Percentiles rank a stretch among this genome's conserved stretches.
Evolutionary conservation across 2,329 filamentous ascomycete genomes (phyloP).

Genomic region (Mycocentrospora acerina): DNA sequence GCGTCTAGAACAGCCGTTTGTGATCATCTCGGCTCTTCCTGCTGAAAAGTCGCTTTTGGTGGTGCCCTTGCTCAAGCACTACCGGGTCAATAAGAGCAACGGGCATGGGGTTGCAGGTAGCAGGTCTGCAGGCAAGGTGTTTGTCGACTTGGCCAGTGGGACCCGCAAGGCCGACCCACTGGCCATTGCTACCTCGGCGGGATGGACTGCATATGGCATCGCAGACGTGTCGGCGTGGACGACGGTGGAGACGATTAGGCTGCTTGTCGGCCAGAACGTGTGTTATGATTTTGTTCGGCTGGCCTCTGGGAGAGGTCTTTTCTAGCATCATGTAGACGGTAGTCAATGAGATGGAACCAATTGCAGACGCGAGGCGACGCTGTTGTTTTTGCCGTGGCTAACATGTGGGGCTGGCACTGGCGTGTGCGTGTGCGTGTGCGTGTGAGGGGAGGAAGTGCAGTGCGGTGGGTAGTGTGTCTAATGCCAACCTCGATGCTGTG

Average conservation of each 20-base stretch:
- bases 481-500: too few relatives aligned
- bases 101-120: constrained; percentile 16
- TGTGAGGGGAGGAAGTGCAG: too few relatives aligned
- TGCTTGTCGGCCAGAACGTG: constrained; percentile 83
- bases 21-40: constrained; percentile 76
- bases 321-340: constrained; percentile 32
- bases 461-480: too few relatives aligned
- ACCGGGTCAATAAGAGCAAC: constrained; percentile 49
- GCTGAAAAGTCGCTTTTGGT: constrained; percentile 78
- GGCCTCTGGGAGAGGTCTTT: constrained; percentile 61
- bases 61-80: constrained; percentile 74
- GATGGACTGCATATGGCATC: constrained; percentile 77
- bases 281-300: constrained; percentile 84
- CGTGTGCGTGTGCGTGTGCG: too few relatives aligned
- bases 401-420: too few relatives aligned
- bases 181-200: constrained; percentile 69
- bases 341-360: constrained; percentile 5
- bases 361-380: too few relatives aligned
- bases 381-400: too few relatives aligned
- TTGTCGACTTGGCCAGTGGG: constrained; percentile 74
- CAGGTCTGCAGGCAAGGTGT: constrained; percentile 62
- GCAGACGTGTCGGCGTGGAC: constrained; percentile 82
- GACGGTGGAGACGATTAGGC: constrained; percentile 75
- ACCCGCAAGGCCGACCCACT: constrained; percentile 68
- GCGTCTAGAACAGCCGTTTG: constrained; percentile 75